Percentiles rank a stretch among this genome's conserved stretches.
Conservation (phyloP, 78 protist species). For the Diacronema lutheri region DNA sequence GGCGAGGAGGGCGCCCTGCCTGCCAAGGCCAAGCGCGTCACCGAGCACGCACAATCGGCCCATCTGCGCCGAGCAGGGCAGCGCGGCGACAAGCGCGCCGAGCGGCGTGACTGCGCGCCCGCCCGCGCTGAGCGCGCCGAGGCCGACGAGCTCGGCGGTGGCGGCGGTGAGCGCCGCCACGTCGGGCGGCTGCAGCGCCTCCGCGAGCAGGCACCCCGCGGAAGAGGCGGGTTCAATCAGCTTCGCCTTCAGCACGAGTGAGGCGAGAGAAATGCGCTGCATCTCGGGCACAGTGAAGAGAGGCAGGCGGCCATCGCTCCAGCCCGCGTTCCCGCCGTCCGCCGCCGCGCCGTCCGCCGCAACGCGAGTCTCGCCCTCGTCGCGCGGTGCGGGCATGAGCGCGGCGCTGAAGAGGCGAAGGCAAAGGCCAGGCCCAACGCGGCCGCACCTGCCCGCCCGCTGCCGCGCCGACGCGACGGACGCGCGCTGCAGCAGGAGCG, state of each 20-base stretch:
- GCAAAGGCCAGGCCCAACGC: slow-evolving; percentile 49
- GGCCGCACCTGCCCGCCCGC: background rate
- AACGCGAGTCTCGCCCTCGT: background rate
- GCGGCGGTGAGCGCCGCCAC: no score
- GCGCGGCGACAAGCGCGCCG: background rate
- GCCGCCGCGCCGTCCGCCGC: no score
- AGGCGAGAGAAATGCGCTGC: background rate
- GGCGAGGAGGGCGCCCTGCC: background rate
- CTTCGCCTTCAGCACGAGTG: background rate
- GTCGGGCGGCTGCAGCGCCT: no score
- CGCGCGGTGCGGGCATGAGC: background rate
- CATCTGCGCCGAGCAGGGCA: background rate
- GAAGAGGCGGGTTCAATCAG: no score
- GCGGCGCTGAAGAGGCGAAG: slow-evolving; percentile 41
- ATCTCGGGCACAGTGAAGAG: background rate
- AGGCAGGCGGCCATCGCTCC: no score
- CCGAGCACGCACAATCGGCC: background rate
- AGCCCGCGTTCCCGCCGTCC: no score
- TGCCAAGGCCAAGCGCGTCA: background rate
- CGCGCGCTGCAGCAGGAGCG: background rate
- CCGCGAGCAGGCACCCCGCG: no score
- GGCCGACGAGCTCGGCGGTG: background rate
- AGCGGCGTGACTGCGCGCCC: background rate
- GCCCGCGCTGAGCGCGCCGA: background rate
- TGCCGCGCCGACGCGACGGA: background rate